Conservation (phyloP, 2,329 filamentous ascomycete genomes). For the Neofusicoccum laricinum region DNA sequence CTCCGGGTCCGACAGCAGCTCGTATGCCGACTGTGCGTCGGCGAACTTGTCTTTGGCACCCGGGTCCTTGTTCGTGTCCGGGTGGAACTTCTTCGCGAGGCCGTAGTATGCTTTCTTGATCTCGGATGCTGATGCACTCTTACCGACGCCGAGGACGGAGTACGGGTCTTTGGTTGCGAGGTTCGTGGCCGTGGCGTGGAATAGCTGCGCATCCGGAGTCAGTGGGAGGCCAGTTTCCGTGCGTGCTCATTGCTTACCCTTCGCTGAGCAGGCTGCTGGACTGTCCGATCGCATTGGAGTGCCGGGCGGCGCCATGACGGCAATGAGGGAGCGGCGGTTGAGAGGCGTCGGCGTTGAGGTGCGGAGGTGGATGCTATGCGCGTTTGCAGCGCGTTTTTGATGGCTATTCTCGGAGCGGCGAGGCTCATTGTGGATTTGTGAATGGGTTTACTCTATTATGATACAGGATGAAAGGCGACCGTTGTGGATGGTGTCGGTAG, state of each 20-base stretch:
- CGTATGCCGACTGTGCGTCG: constrained; percentile 91
- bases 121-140: constrained; percentile 74
- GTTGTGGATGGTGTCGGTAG: neutral
- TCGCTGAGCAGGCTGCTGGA: constrained; percentile 26
- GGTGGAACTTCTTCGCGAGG: constrained; percentile 94
- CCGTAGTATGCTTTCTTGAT: constrained; percentile 99
- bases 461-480: neutral
- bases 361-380: constrained; percentile 28
- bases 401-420: constrained; percentile 25
- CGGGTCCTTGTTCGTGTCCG: constrained; percentile 94
- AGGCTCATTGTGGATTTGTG: constrained; percentile 31
- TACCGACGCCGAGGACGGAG: constrained; percentile 77
- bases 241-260: constrained; percentile 25
- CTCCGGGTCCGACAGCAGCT: constrained; percentile 85
- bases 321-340: constrained; percentile 5
- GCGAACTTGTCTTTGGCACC: constrained; percentile 92
- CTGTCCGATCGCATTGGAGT: neutral
- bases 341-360: constrained; percentile 16
- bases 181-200: constrained; percentile 53
- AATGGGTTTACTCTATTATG: neutral
- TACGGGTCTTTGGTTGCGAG: constrained; percentile 73
- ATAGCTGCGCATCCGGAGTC: constrained; percentile 25
- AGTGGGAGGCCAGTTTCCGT: neutral
- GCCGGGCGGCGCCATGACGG: constrained; percentile 10
- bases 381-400: constrained; percentile 20